Evolutionary conservation across 305 asterid species (phyloP).

Genomic region (Withania somnifera): DNA sequence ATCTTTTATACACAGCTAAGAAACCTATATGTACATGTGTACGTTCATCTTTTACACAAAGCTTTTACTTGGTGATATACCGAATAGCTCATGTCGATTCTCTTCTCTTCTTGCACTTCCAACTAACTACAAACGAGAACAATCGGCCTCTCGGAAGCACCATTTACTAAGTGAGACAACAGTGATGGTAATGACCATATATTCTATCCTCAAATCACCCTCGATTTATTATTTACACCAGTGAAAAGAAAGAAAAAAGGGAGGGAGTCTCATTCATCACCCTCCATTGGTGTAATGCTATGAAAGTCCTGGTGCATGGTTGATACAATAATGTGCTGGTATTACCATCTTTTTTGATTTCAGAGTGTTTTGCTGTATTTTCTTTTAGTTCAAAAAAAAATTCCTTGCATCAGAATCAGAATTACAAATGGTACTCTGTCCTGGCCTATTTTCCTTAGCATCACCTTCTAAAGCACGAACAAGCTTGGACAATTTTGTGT

Average conservation of each 20-base stretch:
- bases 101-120: not conserved
- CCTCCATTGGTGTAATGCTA: not conserved
- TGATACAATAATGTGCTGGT: not conserved
- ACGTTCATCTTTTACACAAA: not conserved
- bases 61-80: not conserved
- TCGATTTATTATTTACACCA: not conserved
- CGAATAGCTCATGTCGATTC: not conserved
- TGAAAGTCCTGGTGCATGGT: not conserved
- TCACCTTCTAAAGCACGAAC: conserved; percentile 13
- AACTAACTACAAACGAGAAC: not conserved
- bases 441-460: conserved; percentile 10
- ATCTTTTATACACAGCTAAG: no score
- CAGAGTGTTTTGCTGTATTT: not conserved
- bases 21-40: not conserved
- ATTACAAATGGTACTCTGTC: conserved; percentile 4
- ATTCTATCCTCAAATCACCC: not conserved
- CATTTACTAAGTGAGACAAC: not conserved
- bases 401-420: not conserved
- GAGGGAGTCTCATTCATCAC: not conserved
- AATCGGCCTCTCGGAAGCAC: not conserved
- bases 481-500: not conserved
- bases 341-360: not conserved
- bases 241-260: not conserved
- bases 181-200: not conserved
- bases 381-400: not conserved